phyloP scores from a whole-genome alignment of 179 eudicot species.

The Amaranthus tricolor region DNA sequence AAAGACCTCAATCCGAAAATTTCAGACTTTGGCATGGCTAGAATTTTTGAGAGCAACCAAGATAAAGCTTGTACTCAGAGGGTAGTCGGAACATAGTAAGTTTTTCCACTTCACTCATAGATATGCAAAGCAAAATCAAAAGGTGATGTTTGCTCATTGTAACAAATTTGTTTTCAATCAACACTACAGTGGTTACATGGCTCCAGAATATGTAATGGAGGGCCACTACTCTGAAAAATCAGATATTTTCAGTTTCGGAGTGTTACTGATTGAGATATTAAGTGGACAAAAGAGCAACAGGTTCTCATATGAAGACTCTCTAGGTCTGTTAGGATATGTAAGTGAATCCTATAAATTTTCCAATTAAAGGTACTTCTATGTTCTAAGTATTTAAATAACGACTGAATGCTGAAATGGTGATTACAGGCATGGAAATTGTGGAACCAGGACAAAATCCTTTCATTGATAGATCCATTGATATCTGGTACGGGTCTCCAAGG shows the following conservation, averaged over 20 bases:
- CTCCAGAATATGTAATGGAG: conserved; percentile 35
- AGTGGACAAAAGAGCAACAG: conserved; percentile 28
- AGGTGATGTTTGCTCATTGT: no score
- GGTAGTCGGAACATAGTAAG: conserved; percentile 57
- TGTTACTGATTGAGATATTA: conserved; percentile 30
- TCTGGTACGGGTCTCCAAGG: not conserved
- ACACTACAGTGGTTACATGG: conserved; percentile 15
- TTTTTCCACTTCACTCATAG: not conserved
- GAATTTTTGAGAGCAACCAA: conserved; percentile 39
- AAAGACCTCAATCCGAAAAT: conserved; percentile 11
- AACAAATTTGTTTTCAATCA: not conserved
- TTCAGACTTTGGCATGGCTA: conserved; percentile 56
- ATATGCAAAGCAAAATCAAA: not conserved
- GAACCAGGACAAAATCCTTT: conserved; percentile 26
- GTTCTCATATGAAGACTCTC: conserved; percentile 21
- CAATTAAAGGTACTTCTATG: not conserved
- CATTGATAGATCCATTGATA: conserved; percentile 29
- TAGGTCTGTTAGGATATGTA: conserved; percentile 35
- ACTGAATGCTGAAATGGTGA: not conserved
- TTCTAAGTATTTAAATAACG: not conserved
- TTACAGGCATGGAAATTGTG: conserved; percentile 56
- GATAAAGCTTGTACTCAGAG: conserved; percentile 36
- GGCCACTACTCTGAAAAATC: conserved; percentile 34
- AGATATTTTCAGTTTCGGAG: conserved; percentile 36
- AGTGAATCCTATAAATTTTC: not conserved